Conservation (phyloP, 352 stramenopile species). For the Phytophthora meadii region DNA sequence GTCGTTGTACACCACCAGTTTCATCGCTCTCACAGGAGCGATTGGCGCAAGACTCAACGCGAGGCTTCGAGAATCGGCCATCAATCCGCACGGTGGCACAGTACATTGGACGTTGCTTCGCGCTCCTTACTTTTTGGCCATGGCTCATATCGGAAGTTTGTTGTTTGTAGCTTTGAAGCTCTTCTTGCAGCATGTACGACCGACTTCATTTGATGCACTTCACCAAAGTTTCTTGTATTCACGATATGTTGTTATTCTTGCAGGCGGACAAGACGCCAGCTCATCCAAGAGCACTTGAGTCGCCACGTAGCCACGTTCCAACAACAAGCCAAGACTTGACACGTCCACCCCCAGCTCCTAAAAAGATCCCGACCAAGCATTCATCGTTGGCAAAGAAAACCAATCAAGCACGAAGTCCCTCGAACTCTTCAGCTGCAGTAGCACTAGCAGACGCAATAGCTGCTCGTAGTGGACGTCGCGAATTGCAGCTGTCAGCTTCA, state of each 20-base stretch:
- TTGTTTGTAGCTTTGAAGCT: constrained; percentile 74
- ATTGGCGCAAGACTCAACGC: constrained; percentile 79
- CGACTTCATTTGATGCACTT: not conserved
- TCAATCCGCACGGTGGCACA: constrained; percentile 78
- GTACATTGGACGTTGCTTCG: constrained; percentile 77
- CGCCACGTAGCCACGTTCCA: constrained; percentile 12
- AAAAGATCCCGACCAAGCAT: constrained; percentile 35
- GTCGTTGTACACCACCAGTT: constrained; percentile 61
- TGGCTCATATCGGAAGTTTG: constrained; percentile 70
- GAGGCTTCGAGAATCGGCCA: constrained; percentile 70
- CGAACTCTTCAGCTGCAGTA: constrained; percentile 20
- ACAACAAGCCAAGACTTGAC: constrained; percentile 47
- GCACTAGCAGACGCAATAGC: constrained; percentile 31
- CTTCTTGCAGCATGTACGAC: constrained; percentile 75
- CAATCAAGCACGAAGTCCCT: constrained; percentile 34
- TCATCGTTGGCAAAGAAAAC: constrained; percentile 30
- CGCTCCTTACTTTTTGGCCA: constrained; percentile 67
- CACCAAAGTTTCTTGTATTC: not conserved
- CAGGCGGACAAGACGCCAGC: constrained; percentile 42
- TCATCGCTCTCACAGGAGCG: constrained; percentile 54
- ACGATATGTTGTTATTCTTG: not conserved
- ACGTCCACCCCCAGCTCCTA: constrained; percentile 35
- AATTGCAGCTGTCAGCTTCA: constrained; percentile 16
- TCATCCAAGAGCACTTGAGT: constrained; percentile 1
- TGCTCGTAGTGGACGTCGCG: constrained; percentile 19